phyloP scores from a whole-genome alignment of 2,329 filamentous ascomycete genomes.

The Ceratocystis papillata region DNA sequence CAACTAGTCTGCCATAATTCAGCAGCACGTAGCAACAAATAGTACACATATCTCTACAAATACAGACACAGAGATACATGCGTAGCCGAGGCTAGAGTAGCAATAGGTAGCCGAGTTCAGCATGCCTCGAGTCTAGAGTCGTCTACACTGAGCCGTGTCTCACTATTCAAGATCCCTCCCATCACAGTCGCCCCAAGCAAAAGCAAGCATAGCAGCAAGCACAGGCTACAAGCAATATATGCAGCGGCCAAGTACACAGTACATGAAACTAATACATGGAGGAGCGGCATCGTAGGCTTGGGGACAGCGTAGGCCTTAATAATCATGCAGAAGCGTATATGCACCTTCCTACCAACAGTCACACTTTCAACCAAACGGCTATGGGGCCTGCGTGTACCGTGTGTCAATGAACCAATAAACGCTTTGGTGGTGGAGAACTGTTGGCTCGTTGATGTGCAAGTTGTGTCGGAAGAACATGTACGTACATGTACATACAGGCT shows the following conservation, averaged over 20 bases:
- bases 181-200: too few relatives aligned
- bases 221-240: too few relatives aligned
- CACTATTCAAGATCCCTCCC: too few relatives aligned
- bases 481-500: background rate
- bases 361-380: background rate
- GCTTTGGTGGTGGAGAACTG: background rate
- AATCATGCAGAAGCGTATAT: slow-evolving; percentile 2
- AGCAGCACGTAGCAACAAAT: background rate
- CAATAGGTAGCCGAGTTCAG: too few relatives aligned
- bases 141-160: too few relatives aligned
- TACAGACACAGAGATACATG: background rate
- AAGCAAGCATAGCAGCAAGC: too few relatives aligned
- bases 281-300: too few relatives aligned
- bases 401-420: background rate
- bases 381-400: background rate
- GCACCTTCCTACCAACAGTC: background rate
- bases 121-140: too few relatives aligned
- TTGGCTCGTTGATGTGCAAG: background rate
- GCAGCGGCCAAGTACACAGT: too few relatives aligned
- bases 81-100: background rate
- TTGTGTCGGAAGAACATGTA: background rate
- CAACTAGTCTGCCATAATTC: background rate
- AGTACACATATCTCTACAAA: background rate
- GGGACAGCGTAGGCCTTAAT: background rate
- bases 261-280: too few relatives aligned